Percentiles rank a stretch among this genome's conserved stretches.
Evolutionary conservation across 148 eudicot genomes (phyloP).

Genomic region (Rhododendron mucronatum): DNA sequence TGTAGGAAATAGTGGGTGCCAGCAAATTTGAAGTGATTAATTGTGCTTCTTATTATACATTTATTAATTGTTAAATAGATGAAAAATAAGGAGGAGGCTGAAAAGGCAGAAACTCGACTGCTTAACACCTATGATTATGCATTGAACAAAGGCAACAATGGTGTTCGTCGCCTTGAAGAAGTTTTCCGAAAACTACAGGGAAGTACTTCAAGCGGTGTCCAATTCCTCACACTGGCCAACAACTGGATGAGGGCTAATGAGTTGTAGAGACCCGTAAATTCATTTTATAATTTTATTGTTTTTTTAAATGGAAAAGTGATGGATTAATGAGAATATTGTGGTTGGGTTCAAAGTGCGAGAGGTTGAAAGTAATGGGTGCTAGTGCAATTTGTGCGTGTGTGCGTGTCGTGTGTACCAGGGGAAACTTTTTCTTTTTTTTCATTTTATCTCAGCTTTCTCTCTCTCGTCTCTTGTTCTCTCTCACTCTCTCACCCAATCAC

Average conservation of each 20-base stretch:
- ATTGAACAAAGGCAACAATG: constrained; percentile 81
- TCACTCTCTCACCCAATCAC: no score
- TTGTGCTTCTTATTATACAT: background rate
- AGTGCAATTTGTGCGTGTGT: no score
- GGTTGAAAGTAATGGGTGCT: no score
- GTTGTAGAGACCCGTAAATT: no score
- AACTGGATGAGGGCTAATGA: constrained; percentile 20
- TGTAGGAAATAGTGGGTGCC: background rate
- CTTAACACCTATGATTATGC: constrained; percentile 74
- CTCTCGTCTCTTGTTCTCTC: no score
- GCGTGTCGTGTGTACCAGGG: no score
- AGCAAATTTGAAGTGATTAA: background rate
- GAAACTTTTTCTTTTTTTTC: no score
- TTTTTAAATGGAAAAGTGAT: no score
- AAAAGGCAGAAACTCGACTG: constrained; percentile 58
- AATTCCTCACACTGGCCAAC: constrained; percentile 28
- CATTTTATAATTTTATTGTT: no score
- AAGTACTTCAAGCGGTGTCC: constrained; percentile 14
- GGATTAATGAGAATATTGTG: no score
- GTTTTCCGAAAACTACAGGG: constrained; percentile 37
- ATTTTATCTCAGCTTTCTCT: no score
- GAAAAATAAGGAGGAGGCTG: constrained; percentile 65
- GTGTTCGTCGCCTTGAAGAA: constrained; percentile 50
- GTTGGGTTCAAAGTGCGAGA: no score
- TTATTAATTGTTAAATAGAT: constrained; percentile 33